These are phyloP conservation scores for Exsudoporus frostii DNA, from an alignment of 768 basidiomycete species.

Conservation along the genomic window DNA sequence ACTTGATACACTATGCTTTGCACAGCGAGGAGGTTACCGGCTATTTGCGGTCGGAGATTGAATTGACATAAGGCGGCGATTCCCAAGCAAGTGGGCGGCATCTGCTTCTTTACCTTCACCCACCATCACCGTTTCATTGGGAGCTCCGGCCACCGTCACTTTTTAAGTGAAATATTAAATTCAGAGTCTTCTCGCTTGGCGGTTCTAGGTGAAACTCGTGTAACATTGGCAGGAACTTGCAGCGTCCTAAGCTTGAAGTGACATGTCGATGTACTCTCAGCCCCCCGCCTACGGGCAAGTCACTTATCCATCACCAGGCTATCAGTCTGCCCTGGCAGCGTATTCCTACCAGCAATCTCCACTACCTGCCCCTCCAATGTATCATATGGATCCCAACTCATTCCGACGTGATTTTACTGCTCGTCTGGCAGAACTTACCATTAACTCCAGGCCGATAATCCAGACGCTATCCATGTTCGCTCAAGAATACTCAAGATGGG, in stretches of 20 bases:
- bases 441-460: slow-evolving; percentile 95
- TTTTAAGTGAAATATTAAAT: slow-evolving; percentile 50
- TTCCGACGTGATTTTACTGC: slow-evolving; percentile 77
- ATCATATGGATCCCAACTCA: slow-evolving; percentile 58
- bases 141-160: slow-evolving; percentile 39
- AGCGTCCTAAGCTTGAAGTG: slow-evolving; percentile 38
- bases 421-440: slow-evolving; percentile 76
- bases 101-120: slow-evolving; percentile 42
- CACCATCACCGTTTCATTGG: slow-evolving; percentile 44
- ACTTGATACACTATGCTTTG: slow-evolving; percentile 1
- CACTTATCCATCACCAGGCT: slow-evolving; percentile 47
- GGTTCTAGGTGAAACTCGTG: slow-evolving; percentile 33
- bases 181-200: slow-evolving; percentile 31
- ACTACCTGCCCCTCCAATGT: slow-evolving; percentile 39
- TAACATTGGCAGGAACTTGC: slow-evolving; percentile 31
- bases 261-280: slow-evolving; percentile 66
- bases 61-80: slow-evolving; percentile 29
- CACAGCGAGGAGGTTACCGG: slow-evolving; percentile 17
- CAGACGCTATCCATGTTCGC: slow-evolving; percentile 91
- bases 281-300: slow-evolving; percentile 55
- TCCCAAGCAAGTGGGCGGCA: slow-evolving; percentile 20
- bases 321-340: slow-evolving; percentile 40
- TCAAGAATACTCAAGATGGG: slow-evolving; percentile 77
- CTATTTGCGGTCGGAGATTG: slow-evolving; percentile 35
- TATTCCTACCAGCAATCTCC: slow-evolving; percentile 50